These are phyloP conservation scores for Saprolegnia parasitica DNA, from an alignment of 352 stramenopile genomes.

Conservation along the genomic window DNA sequence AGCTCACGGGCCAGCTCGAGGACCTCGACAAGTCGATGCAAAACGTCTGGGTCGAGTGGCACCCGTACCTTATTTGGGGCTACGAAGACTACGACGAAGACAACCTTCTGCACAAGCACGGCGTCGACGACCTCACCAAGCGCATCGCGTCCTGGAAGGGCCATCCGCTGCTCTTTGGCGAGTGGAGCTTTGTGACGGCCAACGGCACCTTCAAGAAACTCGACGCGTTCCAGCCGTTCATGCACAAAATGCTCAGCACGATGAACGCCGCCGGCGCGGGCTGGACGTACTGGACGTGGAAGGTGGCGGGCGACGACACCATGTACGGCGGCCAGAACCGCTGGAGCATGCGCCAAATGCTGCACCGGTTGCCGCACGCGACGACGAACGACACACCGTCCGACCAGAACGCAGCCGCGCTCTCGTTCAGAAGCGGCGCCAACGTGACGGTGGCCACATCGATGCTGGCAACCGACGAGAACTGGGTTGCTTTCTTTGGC, in stretches of 20 bases:
- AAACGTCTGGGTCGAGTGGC: conserved; percentile 42
- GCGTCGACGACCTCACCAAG: neutral
- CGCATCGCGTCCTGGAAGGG: conserved; percentile 32
- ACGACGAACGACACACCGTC: neutral
- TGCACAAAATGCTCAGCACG: neutral
- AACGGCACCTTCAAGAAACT: conserved; percentile 3
- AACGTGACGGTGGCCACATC: neutral
- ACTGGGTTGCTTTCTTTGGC: conserved; percentile 12
- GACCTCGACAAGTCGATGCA: conserved; percentile 28
- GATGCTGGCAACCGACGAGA: neutral
- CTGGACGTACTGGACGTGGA: conserved; percentile 28
- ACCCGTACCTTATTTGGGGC: conserved; percentile 44
- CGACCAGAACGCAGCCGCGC: neutral
- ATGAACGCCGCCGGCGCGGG: conserved; percentile 1
- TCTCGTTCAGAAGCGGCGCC: neutral
- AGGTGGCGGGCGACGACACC: conserved; percentile 13
- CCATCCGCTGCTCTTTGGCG: conserved; percentile 31
- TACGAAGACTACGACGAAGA: conserved; percentile 30
- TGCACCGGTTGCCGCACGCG: neutral
- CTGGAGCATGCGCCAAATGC: conserved; percentile 18
- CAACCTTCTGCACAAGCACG: conserved; percentile 19
- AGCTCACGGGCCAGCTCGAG: conserved; percentile 27
- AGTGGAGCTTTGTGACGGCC: conserved; percentile 30
- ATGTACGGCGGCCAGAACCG: neutral
- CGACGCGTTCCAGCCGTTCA: neutral